A percentile compares a stretch with the other conserved stretches of the same genome.
These are phyloP conservation scores for Sporobolomyces roseus DNA, from an alignment of 768 basidiomycete species.

Conservation along the genomic window DNA sequence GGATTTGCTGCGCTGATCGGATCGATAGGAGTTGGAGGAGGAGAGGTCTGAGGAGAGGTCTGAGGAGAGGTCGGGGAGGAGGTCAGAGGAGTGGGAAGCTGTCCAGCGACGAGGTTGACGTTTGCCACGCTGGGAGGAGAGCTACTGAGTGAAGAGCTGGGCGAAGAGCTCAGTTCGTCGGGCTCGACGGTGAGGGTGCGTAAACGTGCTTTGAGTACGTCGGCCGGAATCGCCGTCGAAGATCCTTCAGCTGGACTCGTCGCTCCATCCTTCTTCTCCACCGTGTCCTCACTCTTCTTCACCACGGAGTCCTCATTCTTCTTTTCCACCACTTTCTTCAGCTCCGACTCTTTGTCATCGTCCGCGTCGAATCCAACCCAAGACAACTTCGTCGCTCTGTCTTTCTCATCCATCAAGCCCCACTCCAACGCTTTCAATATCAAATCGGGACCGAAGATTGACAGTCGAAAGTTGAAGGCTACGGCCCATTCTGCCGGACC, in stretches of 20 bases:
- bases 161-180: not conserved
- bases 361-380: slow-evolving; percentile 37
- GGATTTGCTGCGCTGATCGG: slow-evolving; percentile 1
- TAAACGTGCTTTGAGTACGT: not conserved
- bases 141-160: not conserved
- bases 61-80: slow-evolving; percentile 8
- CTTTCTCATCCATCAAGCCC: not conserved
- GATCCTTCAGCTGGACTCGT: not conserved
- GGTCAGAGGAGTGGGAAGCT: not conserved
- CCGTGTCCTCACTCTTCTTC: not conserved
- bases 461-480: slow-evolving; percentile 16
- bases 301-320: too few species aligned
- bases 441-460: slow-evolving; percentile 28
- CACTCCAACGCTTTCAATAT: slow-evolving; percentile 21
- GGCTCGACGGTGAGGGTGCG: not conserved
- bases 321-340: not conserved
- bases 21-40: slow-evolving; percentile 23
- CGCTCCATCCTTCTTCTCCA: not conserved
- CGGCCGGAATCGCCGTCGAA: slow-evolving; percentile 1
- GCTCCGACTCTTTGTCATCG: too few species aligned
- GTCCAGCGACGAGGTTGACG: not conserved
- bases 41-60: slow-evolving; percentile 17
- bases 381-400: not conserved
- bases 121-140: not conserved
- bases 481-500: not conserved